A percentile compares a stretch with the other conserved stretches of the same genome.
phyloP scores from a whole-genome alignment of 768 basidiomycete species.

The Hirschioporus abietinus region DNA sequence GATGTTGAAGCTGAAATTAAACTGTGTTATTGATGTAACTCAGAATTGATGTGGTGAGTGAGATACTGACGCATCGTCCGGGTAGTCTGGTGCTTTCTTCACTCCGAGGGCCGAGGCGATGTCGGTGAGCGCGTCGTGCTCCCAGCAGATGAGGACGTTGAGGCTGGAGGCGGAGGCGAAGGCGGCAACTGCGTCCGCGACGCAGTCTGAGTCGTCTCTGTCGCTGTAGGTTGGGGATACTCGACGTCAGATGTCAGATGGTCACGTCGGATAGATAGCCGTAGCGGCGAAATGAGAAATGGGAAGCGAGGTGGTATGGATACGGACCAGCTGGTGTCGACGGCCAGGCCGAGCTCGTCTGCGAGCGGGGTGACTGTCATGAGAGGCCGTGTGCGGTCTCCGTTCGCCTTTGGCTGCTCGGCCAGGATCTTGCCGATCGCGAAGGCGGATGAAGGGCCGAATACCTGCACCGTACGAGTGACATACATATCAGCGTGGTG shows the following conservation, averaged over 20 bases:
- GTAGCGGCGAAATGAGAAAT: neutral
- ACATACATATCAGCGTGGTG: too few relatives aligned
- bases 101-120: conserved; percentile 11
- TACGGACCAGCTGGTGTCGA: conserved; percentile 14
- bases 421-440: conserved; percentile 15
- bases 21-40: neutral
- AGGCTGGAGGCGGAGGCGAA: conserved; percentile 6
- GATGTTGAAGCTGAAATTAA: conserved; percentile 10
- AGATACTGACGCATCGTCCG: conserved; percentile 11
- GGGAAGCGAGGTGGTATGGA: neutral
- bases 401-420: conserved; percentile 10
- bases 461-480: conserved; percentile 5
- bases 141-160: conserved; percentile 15
- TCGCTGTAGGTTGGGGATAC: conserved; percentile 1
- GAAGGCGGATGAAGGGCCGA: conserved; percentile 10
- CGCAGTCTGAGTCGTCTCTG: conserved; percentile 11
- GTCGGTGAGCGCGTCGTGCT: conserved; percentile 10
- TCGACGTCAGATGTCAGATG: neutral
- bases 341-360: conserved; percentile 12
- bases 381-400: conserved; percentile 10
- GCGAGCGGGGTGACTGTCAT: conserved; percentile 14
- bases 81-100: conserved; percentile 10
- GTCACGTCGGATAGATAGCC: neutral
- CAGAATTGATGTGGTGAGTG: neutral
- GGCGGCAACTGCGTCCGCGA: conserved; percentile 10